These are phyloP conservation scores for Zoysia matrella DNA, from an alignment of 202 grass and related monocot species.

Conservation along the genomic window DNA sequence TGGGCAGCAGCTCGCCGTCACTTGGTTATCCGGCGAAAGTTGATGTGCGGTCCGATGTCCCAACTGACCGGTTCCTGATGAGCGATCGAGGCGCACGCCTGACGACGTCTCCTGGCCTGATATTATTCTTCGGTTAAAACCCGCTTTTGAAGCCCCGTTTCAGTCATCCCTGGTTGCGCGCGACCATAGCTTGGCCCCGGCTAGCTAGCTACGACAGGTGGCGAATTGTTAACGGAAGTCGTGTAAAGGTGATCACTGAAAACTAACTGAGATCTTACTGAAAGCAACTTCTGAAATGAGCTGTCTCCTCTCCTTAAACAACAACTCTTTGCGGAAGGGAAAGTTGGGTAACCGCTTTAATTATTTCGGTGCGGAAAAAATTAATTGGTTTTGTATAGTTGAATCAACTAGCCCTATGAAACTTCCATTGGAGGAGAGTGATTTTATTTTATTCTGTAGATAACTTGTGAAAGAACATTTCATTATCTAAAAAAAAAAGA, in stretches of 20 bases:
- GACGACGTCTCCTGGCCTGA: not conserved
- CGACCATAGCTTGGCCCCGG: not conserved
- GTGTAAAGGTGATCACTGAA: constrained; percentile 55
- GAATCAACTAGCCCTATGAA: too few relatives aligned
- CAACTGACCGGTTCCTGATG: constrained; percentile 10
- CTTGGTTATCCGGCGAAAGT: constrained; percentile 33
- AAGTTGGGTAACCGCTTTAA: not conserved
- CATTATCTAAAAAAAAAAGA: too few relatives aligned
- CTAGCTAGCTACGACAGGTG: not conserved
- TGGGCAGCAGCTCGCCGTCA: constrained; percentile 22
- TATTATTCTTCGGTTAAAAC: constrained; percentile 4
- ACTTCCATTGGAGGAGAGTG: too few relatives aligned
- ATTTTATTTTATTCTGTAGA: constrained; percentile 6
- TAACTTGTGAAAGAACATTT: not conserved
- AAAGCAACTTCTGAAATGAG: not conserved
- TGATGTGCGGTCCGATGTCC: constrained; percentile 37
- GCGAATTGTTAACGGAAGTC: constrained; percentile 17
- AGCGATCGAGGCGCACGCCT: not conserved
- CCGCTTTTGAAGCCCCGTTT: not conserved
- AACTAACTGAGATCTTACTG: not conserved
- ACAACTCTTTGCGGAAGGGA: too few relatives aligned
- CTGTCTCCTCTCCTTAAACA: too few relatives aligned
- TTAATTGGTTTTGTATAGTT: not conserved
- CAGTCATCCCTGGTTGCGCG: not conserved
- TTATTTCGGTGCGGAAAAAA: too few relatives aligned